A percentile compares a stretch with the other conserved stretches of the same genome.
Evolutionary conservation across 768 basidiomycete genomes (phyloP).

Genomic region (Vararia minispora): DNA sequence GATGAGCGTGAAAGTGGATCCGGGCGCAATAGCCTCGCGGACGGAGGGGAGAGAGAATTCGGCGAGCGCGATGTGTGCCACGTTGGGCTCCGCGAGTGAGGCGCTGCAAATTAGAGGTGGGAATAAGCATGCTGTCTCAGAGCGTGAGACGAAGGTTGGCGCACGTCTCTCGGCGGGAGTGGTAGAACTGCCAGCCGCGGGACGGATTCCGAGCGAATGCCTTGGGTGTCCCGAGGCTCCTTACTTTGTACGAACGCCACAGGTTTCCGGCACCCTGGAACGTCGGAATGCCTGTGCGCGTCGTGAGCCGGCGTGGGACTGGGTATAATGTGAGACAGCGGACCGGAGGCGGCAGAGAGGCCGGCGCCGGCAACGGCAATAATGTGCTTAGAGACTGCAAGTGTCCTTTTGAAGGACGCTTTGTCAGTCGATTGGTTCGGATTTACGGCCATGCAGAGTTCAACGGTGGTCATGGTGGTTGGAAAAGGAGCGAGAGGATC

Average conservation of each 20-base stretch:
- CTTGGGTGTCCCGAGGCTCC: conserved; percentile 1
- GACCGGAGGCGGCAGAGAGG: conserved; percentile 51
- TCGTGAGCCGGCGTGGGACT: neutral
- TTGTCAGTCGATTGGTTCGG: no score
- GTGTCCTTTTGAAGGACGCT: no score
- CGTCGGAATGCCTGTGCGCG: conserved; percentile 25
- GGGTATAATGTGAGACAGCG: conserved; percentile 4
- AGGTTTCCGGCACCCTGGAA: conserved; percentile 8
- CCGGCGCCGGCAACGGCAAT: conserved; percentile 44
- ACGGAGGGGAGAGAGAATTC: conserved; percentile 28
- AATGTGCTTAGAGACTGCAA: conserved; percentile 24
- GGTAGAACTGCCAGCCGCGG: conserved; percentile 10
- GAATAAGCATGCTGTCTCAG: no score
- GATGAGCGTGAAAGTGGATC: conserved; percentile 35
- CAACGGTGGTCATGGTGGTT: no score
- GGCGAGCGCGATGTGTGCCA: conserved; percentile 43
- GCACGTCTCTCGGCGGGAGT: conserved; percentile 9
- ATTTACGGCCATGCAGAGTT: no score
- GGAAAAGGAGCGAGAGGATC: no score
- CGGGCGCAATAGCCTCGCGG: conserved; percentile 29
- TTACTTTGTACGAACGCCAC: conserved; percentile 8
- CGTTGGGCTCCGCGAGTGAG: conserved; percentile 33
- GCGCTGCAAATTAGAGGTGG: conserved; percentile 1
- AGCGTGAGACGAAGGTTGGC: neutral
- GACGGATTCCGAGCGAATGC: conserved; percentile 8